These are phyloP conservation scores for Picochlorum sp. DNA, from an alignment of 139 green algal genomes.

Conservation along the genomic window DNA sequence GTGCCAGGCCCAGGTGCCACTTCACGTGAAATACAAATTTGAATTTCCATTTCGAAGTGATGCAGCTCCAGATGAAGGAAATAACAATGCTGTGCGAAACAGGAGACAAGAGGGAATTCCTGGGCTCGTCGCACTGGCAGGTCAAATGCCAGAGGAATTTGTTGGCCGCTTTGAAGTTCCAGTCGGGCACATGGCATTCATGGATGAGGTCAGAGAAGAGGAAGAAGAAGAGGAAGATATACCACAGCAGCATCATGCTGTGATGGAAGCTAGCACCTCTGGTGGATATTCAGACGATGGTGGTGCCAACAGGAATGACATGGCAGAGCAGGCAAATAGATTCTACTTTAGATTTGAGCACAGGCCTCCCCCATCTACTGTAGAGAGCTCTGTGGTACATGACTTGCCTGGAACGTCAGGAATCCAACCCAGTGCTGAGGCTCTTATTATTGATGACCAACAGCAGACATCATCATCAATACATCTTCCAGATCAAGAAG, in stretches of 20 bases:
- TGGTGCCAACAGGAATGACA: no score
- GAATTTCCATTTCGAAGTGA: neutral
- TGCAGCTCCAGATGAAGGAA: neutral
- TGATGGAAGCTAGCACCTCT: no score
- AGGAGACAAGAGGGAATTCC: constrained; percentile 4
- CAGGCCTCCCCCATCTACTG: neutral
- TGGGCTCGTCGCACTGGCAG: neutral
- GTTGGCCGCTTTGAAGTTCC: constrained; percentile 6
- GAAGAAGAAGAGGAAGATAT: neutral
- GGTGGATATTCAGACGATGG: no score
- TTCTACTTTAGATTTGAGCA: no score
- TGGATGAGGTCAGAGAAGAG: neutral
- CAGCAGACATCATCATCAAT: neutral
- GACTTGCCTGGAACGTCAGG: neutral
- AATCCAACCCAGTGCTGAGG: neutral
- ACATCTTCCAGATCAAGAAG: neutral
- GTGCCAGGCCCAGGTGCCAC: constrained; percentile 58
- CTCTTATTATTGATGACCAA: constrained; percentile 1
- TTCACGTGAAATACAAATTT: constrained; percentile 46
- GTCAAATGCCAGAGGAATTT: constrained; percentile 8
- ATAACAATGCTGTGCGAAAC: neutral
- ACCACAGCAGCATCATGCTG: no score
- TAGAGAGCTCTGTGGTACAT: neutral
- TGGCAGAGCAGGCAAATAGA: no score
- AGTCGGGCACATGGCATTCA: neutral